Percentiles rank a stretch among this genome's conserved stretches.
These are phyloP conservation scores for Hexamita inflata DNA, from an alignment of 208 protist genomes.

Conservation along the genomic window DNA sequence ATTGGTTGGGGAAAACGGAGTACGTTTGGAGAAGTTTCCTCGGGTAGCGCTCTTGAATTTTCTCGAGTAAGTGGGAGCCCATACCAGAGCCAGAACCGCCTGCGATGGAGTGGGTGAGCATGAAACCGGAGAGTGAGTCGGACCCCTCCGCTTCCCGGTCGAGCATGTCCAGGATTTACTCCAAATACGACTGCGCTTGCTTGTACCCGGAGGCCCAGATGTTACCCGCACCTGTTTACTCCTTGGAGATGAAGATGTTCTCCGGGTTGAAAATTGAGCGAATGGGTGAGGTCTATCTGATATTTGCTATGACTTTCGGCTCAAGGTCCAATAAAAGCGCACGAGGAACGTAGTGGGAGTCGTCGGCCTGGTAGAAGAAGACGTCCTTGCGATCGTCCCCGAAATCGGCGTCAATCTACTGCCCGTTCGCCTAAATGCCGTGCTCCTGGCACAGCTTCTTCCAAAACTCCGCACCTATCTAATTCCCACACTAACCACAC, in stretches of 20 bases:
- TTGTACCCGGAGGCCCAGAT: conserved; percentile 80
- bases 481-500: conserved; percentile 67
- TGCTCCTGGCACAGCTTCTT: conserved; percentile 91
- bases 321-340: conserved; percentile 95
- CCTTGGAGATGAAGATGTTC: conserved; percentile 83
- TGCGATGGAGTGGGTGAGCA: conserved; percentile 92
- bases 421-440: conserved; percentile 69
- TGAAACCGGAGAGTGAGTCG: conserved; percentile 91
- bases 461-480: conserved; percentile 94
- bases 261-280: conserved; percentile 92
- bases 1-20: conserved; percentile 88
- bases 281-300: conserved; percentile 60
- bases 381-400: conserved; percentile 98
- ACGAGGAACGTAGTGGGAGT: conserved; percentile 95
- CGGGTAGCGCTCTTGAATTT: conserved; percentile 81
- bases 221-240: conserved; percentile 93
- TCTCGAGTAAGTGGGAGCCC: conserved; percentile 90
- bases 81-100: conserved; percentile 97
- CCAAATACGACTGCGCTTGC: conserved; percentile 63
- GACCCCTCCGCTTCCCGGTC: conserved; percentile 94
- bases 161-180: conserved; percentile 94
- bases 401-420: no score
- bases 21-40: conserved; percentile 87
- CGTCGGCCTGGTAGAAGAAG: conserved; percentile 98
- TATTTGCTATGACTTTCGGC: conserved; percentile 79